Evolutionary conservation across 2,329 filamentous ascomycete species (phyloP).

Genomic region (Colletotrichum sp.): DNA sequence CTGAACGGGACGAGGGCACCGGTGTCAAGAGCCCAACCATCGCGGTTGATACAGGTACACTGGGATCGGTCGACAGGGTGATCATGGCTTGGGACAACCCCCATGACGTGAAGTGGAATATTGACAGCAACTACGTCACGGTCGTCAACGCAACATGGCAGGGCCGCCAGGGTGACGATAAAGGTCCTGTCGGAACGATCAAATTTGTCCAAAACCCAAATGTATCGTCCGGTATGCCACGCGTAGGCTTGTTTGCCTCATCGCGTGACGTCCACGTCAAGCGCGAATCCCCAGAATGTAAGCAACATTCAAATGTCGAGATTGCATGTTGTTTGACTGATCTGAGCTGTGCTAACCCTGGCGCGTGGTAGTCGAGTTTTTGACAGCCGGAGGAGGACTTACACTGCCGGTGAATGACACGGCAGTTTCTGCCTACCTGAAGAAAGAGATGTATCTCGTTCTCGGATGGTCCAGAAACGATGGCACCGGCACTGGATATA

Average conservation of each 20-base stretch:
- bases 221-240: not conserved
- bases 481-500: not conserved
- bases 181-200: not conserved
- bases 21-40: not conserved
- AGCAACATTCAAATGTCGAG: not conserved
- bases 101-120: not conserved
- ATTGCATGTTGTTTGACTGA: not conserved
- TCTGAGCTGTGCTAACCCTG: not conserved
- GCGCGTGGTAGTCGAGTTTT: not conserved
- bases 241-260: not conserved
- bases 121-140: not conserved
- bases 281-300: not conserved
- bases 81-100: not conserved
- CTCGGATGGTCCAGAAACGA: not conserved
- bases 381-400: not conserved
- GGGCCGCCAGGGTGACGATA: not conserved
- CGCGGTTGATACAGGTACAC: not conserved
- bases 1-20: not conserved
- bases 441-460: not conserved
- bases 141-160: not conserved
- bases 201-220: not conserved
- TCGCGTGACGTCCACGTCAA: not conserved
- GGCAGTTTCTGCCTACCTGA: not conserved
- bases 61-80: not conserved
- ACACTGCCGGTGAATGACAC: not conserved